These are phyloP conservation scores for Yarrowia galli DNA, from an alignment of 1,139 yeast genomes.

Conservation along the genomic window DNA sequence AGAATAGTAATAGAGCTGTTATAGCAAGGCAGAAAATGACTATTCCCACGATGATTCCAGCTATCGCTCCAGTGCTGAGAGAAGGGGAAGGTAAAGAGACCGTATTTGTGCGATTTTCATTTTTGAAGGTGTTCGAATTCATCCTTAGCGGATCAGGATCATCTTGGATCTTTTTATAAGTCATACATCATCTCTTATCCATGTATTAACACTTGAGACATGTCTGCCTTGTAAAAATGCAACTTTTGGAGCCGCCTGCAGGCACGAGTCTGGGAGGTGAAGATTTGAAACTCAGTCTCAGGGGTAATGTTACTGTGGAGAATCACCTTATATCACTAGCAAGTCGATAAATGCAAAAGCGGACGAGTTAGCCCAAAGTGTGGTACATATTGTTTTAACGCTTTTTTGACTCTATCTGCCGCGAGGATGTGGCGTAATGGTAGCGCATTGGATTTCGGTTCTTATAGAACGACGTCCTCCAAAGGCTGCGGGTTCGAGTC, in stretches of 20 bases:
- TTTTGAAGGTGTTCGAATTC: too few relatives aligned
- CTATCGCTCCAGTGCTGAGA: background rate
- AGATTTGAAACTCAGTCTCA: background rate
- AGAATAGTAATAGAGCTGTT: background rate
- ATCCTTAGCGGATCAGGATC: too few relatives aligned
- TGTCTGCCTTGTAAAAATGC: slow-evolving; percentile 1
- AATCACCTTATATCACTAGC: background rate
- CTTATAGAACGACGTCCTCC: slow-evolving; percentile 37
- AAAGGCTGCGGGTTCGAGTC: slow-evolving; percentile 38
- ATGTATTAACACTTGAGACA: background rate
- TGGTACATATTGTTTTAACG: background rate
- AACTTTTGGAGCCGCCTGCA: slow-evolving; percentile 12
- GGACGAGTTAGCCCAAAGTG: background rate
- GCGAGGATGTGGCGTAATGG: slow-evolving; percentile 37
- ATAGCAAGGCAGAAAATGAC: background rate
- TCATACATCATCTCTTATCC: background rate
- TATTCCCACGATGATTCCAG: background rate
- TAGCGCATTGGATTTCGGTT: slow-evolving; percentile 38
- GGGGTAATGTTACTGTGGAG: background rate
- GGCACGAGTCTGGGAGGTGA: background rate
- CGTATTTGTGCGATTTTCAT: background rate
- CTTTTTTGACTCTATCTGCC: background rate
- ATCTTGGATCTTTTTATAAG: too few relatives aligned
- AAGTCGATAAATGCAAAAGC: background rate
- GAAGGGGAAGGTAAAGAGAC: background rate